phyloP scores from a whole-genome alignment of 2,329 filamentous ascomycete species.

The Sarocladiaceae sp. region DNA sequence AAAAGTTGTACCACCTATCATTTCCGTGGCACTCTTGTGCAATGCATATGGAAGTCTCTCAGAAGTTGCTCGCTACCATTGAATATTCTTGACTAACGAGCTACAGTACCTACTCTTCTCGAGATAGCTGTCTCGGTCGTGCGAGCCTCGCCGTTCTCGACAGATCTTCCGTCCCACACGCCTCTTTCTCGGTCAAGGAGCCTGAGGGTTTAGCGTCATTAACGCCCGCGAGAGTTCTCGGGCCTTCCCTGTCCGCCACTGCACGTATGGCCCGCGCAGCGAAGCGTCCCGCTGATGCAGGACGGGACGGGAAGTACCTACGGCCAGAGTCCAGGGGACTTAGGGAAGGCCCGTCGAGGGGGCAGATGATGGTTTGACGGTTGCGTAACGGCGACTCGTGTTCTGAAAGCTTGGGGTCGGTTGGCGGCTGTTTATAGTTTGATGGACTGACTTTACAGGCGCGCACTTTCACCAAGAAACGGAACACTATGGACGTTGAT shows the following conservation, averaged over 20 bases:
- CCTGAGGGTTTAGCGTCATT: neutral
- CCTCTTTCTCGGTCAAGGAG: neutral
- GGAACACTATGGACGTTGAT: too few species aligned
- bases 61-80: too few species aligned
- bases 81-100: too few species aligned
- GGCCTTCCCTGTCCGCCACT: neutral
- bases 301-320: constrained; percentile 2
- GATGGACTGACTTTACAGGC: too few species aligned
- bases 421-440: neutral
- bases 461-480: too few species aligned
- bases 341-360: neutral
- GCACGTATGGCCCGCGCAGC: neutral
- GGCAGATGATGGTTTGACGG: neutral
- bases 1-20: neutral
- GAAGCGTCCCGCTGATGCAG: neutral
- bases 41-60: too few species aligned
- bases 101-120: neutral
- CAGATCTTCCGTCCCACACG: too few species aligned
- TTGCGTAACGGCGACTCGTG: too few species aligned
- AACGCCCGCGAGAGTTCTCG: constrained; percentile 3
- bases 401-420: too few species aligned
- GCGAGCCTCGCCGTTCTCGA: neutral
- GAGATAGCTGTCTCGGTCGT: neutral
- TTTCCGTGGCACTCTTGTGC: neutral
- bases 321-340: neutral